A percentile compares a stretch with the other conserved stretches of the same genome.
Conservation (phyloP, 108 stramenopile genomes). For the Aurantiochytrium sp. region DNA sequence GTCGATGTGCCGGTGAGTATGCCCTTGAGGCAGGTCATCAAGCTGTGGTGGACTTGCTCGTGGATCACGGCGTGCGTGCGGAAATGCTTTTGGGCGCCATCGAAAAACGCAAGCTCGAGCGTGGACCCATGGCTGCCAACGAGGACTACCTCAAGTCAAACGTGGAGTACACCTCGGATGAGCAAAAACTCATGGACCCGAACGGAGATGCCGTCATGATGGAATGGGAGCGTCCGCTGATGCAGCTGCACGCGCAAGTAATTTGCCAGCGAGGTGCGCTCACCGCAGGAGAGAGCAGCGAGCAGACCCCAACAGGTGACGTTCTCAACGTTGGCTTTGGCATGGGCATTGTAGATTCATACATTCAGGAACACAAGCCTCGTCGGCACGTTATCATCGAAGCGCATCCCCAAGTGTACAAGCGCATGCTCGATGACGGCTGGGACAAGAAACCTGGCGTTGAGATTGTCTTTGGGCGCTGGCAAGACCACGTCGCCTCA, state of each 20-base stretch:
- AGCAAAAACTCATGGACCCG: constrained; percentile 21
- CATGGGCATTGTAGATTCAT: constrained; percentile 78
- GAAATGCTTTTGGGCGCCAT: constrained; percentile 62
- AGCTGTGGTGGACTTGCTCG: constrained; percentile 67
- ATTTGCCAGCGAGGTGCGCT: constrained; percentile 3
- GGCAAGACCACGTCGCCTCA: constrained; percentile 73
- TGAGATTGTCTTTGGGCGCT: constrained; percentile 63
- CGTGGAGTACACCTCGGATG: constrained; percentile 59
- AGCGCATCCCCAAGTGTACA: constrained; percentile 76
- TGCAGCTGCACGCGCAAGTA: constrained; percentile 77
- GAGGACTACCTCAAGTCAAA: constrained; percentile 57
- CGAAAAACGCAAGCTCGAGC: background rate
- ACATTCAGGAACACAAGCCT: constrained; percentile 46
- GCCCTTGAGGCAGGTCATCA: constrained; percentile 65
- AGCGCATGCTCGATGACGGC: constrained; percentile 63
- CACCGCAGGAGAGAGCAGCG: background rate
- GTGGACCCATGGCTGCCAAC: constrained; percentile 25
- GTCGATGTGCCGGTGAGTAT: constrained; percentile 76
- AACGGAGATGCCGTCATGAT: constrained; percentile 82
- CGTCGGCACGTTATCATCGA: constrained; percentile 67
- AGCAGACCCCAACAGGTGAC: constrained; percentile 19
- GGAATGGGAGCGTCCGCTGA: constrained; percentile 89
- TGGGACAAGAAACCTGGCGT: constrained; percentile 74
- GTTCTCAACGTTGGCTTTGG: constrained; percentile 86
- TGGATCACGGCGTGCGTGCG: constrained; percentile 46